phyloP scores from a whole-genome alignment of 2,329 filamentous ascomycete genomes.

The Diplocarpon rosae region DNA sequence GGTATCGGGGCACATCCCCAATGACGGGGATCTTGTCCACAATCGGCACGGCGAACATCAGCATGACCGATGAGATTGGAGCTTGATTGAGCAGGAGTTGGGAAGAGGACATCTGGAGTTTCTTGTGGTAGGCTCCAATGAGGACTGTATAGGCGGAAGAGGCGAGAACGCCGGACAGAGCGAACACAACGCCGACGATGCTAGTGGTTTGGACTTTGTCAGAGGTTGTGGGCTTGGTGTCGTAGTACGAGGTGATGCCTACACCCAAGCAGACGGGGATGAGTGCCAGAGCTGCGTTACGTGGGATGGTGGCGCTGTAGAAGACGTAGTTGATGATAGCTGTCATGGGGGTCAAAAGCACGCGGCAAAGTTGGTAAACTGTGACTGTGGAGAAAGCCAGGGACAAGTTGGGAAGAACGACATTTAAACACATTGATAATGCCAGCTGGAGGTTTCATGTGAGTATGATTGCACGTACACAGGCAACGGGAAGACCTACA shows the following conservation, averaged over 20 bases:
- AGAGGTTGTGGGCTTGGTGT: constrained; percentile 29
- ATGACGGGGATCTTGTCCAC: constrained; percentile 30
- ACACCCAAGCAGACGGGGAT: constrained; percentile 34
- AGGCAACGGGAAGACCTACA: constrained; percentile 8
- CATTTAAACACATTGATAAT: constrained; percentile 22
- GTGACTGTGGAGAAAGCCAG: constrained; percentile 23
- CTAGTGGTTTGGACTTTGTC: constrained; percentile 40
- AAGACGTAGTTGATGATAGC: constrained; percentile 23
- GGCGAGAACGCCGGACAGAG: constrained; percentile 48
- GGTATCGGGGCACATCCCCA: constrained; percentile 24
- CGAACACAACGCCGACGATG: constrained; percentile 48
- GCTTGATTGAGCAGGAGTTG: constrained; percentile 35
- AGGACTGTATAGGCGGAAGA: constrained; percentile 20
- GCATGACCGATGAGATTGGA: constrained; percentile 32
- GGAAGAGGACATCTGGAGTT: constrained; percentile 32
- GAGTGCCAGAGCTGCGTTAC: constrained; percentile 15
- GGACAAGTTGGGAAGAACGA: constrained; percentile 23
- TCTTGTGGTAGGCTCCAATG: constrained; percentile 34
- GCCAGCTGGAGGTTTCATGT: constrained; percentile 12
- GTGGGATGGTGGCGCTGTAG: constrained; percentile 20
- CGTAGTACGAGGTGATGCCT: constrained; percentile 35
- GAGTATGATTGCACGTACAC: background rate
- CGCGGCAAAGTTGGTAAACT: constrained; percentile 25
- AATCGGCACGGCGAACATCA: constrained; percentile 33
- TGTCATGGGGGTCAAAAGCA: constrained; percentile 24